A percentile compares a stretch with the other conserved stretches of the same genome.
Evolutionary conservation across 179 eudicot genomes (phyloP).

Genomic region (Nepenthes alata): DNA sequence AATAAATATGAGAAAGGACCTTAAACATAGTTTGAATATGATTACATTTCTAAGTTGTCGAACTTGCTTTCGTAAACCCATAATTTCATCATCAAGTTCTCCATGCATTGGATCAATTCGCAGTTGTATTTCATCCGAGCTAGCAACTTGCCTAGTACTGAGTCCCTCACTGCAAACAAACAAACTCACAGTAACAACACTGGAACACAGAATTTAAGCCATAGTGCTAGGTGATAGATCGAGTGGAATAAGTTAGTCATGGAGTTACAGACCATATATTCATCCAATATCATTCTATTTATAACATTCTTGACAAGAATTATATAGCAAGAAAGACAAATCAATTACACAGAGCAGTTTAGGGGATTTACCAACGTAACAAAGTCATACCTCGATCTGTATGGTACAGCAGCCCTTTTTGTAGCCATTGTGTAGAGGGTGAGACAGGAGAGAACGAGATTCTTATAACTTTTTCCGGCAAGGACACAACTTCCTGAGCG

Average conservation of each 20-base stretch:
- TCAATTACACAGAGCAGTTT: too few relatives aligned
- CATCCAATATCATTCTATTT: too few relatives aligned
- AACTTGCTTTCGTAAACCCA: conserved; percentile 66
- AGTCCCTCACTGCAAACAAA: conserved; percentile 46
- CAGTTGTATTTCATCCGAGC: conserved; percentile 63
- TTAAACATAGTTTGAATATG: too few relatives aligned
- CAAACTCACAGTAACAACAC: too few relatives aligned
- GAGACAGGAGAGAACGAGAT: too few relatives aligned
- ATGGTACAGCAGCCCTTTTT: conserved; percentile 28
- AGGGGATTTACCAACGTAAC: background rate
- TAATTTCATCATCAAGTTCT: conserved; percentile 59
- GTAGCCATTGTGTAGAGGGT: conserved; percentile 17
- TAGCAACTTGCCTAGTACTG: conserved; percentile 50
- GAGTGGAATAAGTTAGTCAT: background rate
- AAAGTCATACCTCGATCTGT: conserved; percentile 32
- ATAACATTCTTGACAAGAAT: too few relatives aligned
- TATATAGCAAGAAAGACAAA: too few relatives aligned
- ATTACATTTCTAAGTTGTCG: conserved; percentile 48
- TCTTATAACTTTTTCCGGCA: too few relatives aligned
- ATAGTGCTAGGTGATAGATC: background rate
- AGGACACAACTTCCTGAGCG: too few relatives aligned
- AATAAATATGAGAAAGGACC: too few relatives aligned
- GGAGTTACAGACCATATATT: too few relatives aligned
- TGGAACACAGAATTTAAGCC: background rate
- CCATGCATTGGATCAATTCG: conserved; percentile 76